phyloP scores from a whole-genome alignment of 2,329 filamentous ascomycete species.

The Trichoderma polysporum region DNA sequence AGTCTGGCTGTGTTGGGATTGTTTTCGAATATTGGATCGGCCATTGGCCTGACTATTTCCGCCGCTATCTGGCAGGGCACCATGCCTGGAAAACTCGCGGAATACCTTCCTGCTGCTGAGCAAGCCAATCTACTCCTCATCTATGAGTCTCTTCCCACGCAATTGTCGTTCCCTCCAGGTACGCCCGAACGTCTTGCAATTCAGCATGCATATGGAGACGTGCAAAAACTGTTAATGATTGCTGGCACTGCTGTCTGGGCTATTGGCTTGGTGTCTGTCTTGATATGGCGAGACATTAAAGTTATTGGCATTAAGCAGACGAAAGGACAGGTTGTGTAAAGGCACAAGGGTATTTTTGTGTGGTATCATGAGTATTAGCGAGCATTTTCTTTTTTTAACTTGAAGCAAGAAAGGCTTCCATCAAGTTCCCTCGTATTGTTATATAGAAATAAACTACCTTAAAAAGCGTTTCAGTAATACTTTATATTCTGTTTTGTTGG shows the following conservation, averaged over 20 bases:
- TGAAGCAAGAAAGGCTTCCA: neutral
- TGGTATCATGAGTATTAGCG: neutral
- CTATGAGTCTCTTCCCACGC: slow-evolving; percentile 52
- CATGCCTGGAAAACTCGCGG: slow-evolving; percentile 51
- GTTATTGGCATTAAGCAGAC: neutral
- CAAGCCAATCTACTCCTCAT: slow-evolving; percentile 35
- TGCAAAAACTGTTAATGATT: slow-evolving; percentile 52
- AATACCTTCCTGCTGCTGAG: slow-evolving; percentile 48
- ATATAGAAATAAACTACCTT: neutral
- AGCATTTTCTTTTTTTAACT: neutral
- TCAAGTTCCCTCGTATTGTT: neutral
- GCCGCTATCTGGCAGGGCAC: slow-evolving; percentile 64
- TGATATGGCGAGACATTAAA: slow-evolving; percentile 51
- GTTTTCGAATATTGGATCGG: slow-evolving; percentile 59
- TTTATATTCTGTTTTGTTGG: neutral
- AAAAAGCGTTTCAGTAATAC: neutral
- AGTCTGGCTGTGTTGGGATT: slow-evolving; percentile 62
- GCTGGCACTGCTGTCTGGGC: slow-evolving; percentile 46
- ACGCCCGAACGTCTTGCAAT: slow-evolving; percentile 54
- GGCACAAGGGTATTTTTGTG: neutral
- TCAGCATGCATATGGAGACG: slow-evolving; percentile 57
- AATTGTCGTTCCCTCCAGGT: slow-evolving; percentile 53
- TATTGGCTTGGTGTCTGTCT: slow-evolving; percentile 35
- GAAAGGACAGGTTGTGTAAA: neutral
- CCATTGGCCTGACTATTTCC: slow-evolving; percentile 59